phyloP scores from a whole-genome alignment of 1,284 basidiomycete species.

The Cutaneotrichosporon arboriforme region DNA sequence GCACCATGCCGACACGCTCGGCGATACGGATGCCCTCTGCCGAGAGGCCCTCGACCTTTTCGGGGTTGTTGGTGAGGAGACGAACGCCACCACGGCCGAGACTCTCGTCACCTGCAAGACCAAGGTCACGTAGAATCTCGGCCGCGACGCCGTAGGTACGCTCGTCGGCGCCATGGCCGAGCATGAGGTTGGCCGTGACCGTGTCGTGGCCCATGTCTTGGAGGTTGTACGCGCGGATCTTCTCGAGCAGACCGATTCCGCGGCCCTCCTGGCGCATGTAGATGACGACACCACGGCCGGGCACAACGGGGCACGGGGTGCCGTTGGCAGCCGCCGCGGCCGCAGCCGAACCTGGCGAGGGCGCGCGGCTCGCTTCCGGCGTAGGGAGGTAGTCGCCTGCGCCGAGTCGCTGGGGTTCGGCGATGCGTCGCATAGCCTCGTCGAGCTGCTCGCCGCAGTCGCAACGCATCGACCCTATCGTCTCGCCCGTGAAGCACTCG shows the following conservation, averaged over 20 bases:
- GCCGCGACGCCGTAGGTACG: slow-evolving; percentile 86
- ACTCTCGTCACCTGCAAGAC: slow-evolving; percentile 57
- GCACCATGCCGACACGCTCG: slow-evolving; percentile 91
- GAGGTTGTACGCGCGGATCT: slow-evolving; percentile 95
- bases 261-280: slow-evolving; percentile 99
- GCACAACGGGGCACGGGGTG: slow-evolving; percentile 34
- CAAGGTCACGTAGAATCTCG: slow-evolving; percentile 83
- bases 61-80: slow-evolving; percentile 94
- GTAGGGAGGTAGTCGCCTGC: slow-evolving; percentile 27
- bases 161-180: slow-evolving; percentile 92
- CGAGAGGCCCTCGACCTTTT: slow-evolving; percentile 85
- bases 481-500: slow-evolving; percentile 98
- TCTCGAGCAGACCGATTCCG: slow-evolving; percentile 92
- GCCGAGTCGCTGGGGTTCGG: slow-evolving; percentile 55
- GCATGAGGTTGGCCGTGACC: slow-evolving; percentile 90
- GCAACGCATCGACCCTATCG: slow-evolving; percentile 95
- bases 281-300: slow-evolving; percentile 86
- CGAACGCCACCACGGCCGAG: slow-evolving; percentile 62
- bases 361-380: slow-evolving; percentile 36
- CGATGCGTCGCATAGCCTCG: slow-evolving; percentile 89
- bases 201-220: slow-evolving; percentile 98
- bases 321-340: slow-evolving; percentile 2
- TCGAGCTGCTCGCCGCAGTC: slow-evolving; percentile 99
- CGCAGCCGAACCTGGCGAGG: slow-evolving; percentile 13
- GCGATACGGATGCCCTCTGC: slow-evolving; percentile 73